phyloP scores from a whole-genome alignment of 176 grass and related monocot species.

The Puccinellia tenuiflora region DNA sequence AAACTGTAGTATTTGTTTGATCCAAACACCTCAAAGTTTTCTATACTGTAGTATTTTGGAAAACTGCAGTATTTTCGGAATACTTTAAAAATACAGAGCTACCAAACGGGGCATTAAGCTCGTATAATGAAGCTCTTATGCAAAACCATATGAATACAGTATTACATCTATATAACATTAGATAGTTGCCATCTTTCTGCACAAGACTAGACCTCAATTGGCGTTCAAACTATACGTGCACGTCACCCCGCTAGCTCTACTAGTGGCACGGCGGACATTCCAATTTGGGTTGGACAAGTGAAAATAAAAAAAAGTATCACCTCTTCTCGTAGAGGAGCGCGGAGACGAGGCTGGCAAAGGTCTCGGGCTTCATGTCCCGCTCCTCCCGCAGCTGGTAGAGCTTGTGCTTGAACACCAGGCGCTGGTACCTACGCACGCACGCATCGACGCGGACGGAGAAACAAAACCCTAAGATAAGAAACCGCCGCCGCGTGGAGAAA shows the following conservation, averaged over 20 bases:
- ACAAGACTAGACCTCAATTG: neutral
- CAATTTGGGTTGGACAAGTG: neutral
- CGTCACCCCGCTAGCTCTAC: neutral
- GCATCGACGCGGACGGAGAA: neutral
- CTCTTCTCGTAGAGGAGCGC: constrained; percentile 95
- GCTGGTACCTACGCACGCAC: constrained; percentile 66
- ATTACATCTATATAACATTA: no score
- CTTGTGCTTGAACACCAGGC: constrained; percentile 89
- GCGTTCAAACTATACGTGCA: neutral
- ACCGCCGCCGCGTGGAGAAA: neutral
- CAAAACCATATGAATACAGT: no score
- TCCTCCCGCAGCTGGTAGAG: constrained; percentile 94
- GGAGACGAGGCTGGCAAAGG: constrained; percentile 94
- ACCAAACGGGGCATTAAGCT: no score
- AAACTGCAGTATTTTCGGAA: no score
- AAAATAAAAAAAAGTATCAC: constrained; percentile 17
- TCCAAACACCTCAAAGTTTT: no score
- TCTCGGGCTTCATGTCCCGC: constrained; percentile 98
- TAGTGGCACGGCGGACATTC: no score
- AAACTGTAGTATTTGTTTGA: no score
- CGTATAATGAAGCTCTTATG: no score
- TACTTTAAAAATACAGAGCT: no score
- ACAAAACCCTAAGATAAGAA: constrained; percentile 13
- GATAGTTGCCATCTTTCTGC: no score
- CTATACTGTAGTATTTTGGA: no score